Conservation (phyloP, 1,139 yeast genomes). For the Spathaspora sp. region DNA sequence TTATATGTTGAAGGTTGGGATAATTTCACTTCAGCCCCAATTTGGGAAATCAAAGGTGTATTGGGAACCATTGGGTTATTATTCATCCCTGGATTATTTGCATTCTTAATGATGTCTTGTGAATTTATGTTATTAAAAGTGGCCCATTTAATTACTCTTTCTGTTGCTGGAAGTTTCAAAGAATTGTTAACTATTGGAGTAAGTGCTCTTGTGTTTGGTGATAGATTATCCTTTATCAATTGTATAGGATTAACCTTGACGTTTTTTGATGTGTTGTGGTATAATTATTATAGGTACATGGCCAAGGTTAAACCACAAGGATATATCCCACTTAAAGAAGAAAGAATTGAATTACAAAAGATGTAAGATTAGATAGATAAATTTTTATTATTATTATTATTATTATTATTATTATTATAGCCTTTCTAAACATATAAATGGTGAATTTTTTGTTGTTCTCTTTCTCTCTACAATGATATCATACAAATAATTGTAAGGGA, state of each 20-base stretch:
- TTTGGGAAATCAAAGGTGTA: conserved; percentile 64
- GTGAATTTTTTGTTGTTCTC: too few relatives aligned
- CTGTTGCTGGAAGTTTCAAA: conserved; percentile 90
- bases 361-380: not conserved
- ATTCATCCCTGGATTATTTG: conserved; percentile 79
- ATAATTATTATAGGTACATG: conserved; percentile 60
- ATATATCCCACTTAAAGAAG: not conserved
- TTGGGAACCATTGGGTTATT: conserved; percentile 56
- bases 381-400: not conserved
- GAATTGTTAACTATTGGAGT: conserved; percentile 80
- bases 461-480: not conserved
- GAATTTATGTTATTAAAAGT: conserved; percentile 82
- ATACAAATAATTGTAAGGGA: not conserved
- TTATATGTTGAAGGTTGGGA: conserved; percentile 63
- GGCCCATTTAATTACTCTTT: conserved; percentile 82
- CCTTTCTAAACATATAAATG: too few relatives aligned
- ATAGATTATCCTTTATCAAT: conserved; percentile 64
- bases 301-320: not conserved
- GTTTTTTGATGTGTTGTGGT: conserved; percentile 74
- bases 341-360: not conserved
- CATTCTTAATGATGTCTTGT: conserved; percentile 86
- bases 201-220: conserved; percentile 74
- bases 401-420: not conserved
- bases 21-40: conserved; percentile 49
- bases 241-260: conserved; percentile 78